Conservation (phyloP, 2,329 filamentous ascomycete genomes). For the Calonectria fujianensis region DNA sequence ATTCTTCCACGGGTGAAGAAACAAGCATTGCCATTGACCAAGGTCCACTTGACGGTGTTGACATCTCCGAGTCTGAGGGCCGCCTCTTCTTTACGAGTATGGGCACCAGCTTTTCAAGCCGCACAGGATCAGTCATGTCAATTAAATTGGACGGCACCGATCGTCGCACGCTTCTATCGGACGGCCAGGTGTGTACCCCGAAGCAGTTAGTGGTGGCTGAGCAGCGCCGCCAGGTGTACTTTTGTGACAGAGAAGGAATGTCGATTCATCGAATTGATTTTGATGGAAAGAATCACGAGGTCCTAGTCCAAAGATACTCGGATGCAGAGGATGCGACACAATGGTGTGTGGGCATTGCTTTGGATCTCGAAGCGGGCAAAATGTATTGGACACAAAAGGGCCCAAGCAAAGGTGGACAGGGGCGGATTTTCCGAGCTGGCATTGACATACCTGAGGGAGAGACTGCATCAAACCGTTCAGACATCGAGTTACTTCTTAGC, state of each 20-base stretch:
- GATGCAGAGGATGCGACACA: neutral
- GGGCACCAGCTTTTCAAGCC: neutral
- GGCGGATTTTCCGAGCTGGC: neutral
- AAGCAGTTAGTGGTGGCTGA: neutral
- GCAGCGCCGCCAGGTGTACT: neutral
- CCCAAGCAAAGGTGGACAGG: conserved; percentile 1
- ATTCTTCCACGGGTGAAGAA: neutral
- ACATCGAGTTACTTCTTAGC: neutral
- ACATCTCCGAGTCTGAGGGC: neutral
- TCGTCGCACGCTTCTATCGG: neutral
- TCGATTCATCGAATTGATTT: neutral
- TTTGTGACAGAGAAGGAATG: conserved; percentile 7
- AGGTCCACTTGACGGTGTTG: neutral
- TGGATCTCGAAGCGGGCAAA: neutral
- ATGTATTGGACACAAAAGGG: conserved; percentile 1
- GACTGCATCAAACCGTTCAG: neutral
- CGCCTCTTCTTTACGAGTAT: neutral
- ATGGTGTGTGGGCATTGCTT: conserved; percentile 3
- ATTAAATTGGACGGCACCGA: neutral
- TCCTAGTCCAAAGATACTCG: neutral
- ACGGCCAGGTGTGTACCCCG: neutral
- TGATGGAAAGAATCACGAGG: conserved; percentile 2
- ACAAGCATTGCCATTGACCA: neutral
- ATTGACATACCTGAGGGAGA: neutral
- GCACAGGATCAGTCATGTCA: neutral